Evolutionary conservation across 2,329 filamentous ascomycete genomes (phyloP).

Genomic region (Monosporascus sp.): DNA sequence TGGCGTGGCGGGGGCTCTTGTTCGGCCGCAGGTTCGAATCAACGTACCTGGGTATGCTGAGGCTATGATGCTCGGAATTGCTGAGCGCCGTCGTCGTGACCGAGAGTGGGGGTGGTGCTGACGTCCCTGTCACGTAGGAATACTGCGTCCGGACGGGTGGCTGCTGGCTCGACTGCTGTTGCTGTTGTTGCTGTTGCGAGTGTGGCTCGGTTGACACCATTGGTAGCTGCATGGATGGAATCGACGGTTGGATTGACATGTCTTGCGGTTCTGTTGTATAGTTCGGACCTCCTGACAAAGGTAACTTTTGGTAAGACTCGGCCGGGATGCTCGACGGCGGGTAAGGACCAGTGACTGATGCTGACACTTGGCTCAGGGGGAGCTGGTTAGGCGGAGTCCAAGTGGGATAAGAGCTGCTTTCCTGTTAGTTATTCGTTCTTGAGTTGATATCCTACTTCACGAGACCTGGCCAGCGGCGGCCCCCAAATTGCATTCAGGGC

Average conservation of each 20-base stretch:
- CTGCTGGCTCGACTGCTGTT: constrained; percentile 5
- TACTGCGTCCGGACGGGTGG: constrained; percentile 46
- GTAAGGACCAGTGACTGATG: constrained; percentile 40
- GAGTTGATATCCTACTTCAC: background rate
- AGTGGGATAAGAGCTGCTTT: constrained; percentile 49
- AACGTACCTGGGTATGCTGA: constrained; percentile 52
- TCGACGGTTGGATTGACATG: constrained; percentile 46
- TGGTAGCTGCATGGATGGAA: constrained; percentile 49
- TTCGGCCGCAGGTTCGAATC: constrained; percentile 48
- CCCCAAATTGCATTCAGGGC: background rate
- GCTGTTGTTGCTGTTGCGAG: background rate
- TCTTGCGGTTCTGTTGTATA: constrained; percentile 49
- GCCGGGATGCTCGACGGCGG: constrained; percentile 44
- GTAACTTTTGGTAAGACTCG: constrained; percentile 49
- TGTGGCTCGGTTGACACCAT: constrained; percentile 44
- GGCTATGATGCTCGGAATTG: constrained; percentile 37
- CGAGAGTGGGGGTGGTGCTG: constrained; percentile 45
- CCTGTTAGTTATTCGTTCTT: constrained; percentile 19
- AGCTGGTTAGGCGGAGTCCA: constrained; percentile 44
- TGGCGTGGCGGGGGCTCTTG: constrained; percentile 51
- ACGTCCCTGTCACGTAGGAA: constrained; percentile 46
- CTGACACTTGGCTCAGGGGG: constrained; percentile 43
- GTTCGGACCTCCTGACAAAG: constrained; percentile 40
- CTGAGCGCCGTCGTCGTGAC: constrained; percentile 34
- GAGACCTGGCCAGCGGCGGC: background rate